Evolutionary conservation across 2,329 filamentous ascomycete species (phyloP).

Genomic region (Septoria petroselini): DNA sequence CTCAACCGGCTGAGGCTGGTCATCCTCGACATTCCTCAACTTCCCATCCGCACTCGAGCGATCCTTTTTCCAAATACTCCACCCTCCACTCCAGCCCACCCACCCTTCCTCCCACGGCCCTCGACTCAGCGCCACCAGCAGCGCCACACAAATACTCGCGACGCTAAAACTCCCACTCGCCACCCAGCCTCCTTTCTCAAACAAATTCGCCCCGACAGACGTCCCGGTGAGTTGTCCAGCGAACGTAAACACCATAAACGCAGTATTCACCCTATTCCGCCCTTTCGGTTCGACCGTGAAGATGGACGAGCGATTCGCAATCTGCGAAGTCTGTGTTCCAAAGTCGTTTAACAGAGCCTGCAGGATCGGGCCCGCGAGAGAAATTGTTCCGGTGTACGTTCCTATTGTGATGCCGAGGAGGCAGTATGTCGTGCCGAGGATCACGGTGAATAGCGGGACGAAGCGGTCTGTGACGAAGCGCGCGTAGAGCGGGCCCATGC

Average conservation of each 20-base stretch:
- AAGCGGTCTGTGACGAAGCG: constrained; percentile 67
- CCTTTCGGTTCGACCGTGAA: constrained; percentile 69
- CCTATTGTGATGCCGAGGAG: constrained; percentile 64
- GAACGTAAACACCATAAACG: constrained; percentile 75
- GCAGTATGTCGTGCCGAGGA: constrained; percentile 59
- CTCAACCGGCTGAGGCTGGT: constrained; percentile 13
- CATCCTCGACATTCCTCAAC: constrained; percentile 27
- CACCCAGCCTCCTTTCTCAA: constrained; percentile 56
- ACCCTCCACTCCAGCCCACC: constrained; percentile 61
- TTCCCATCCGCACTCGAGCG: constrained; percentile 41
- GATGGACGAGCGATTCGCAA: constrained; percentile 68
- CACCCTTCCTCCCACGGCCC: constrained; percentile 58
- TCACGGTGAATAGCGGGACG: constrained; percentile 63
- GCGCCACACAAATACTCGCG: constrained; percentile 51
- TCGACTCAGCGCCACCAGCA: constrained; percentile 44
- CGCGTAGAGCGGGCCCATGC: constrained; percentile 66
- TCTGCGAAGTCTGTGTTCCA: constrained; percentile 69
- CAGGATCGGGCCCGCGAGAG: constrained; percentile 67
- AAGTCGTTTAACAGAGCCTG: constrained; percentile 70
- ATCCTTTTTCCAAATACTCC: constrained; percentile 48
- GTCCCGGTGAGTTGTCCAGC: constrained; percentile 70
- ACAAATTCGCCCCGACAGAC: constrained; percentile 53
- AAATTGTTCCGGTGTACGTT: constrained; percentile 64
- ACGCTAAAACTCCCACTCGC: constrained; percentile 56
- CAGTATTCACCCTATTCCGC: constrained; percentile 74